A percentile compares a stretch with the other conserved stretches of the same genome.
These are phyloP conservation scores for Plasmodium gonderi DNA, from an alignment of 169 alveolate genomes.

Conservation along the genomic window DNA sequence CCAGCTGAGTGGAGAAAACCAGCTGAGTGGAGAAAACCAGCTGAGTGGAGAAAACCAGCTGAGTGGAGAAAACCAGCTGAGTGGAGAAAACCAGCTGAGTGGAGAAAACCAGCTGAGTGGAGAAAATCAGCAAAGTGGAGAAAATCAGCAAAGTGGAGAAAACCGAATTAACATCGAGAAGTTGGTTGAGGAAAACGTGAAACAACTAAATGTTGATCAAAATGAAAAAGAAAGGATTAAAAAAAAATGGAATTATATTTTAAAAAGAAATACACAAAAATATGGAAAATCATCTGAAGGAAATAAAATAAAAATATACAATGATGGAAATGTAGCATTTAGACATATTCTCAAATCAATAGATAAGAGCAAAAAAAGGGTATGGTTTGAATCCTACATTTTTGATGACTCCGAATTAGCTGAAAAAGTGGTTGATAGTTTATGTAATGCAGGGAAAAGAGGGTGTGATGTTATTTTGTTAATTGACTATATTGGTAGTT, in stretches of 20 bases:
- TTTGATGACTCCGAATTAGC: conserved; percentile 87
- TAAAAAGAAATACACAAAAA: conserved; percentile 22
- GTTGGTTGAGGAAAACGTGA: conserved; percentile 18
- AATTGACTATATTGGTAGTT: conserved; percentile 79
- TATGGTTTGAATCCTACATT: conserved; percentile 89
- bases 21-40: too few relatives aligned
- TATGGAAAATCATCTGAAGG: conserved; percentile 80
- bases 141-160: background rate
- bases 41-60: too few relatives aligned
- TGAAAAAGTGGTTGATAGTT: conserved; percentile 78
- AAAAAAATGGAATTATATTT: conserved; percentile 21
- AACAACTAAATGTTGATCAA: background rate
- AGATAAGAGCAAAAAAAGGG: conserved; percentile 83
- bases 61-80: too few relatives aligned
- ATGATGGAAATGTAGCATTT: conserved; percentile 35
- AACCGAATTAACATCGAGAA: background rate
- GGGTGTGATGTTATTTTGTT: conserved; percentile 88
- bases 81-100: too few relatives aligned
- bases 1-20: too few relatives aligned
- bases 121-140: background rate
- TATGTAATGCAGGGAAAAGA: conserved; percentile 86
- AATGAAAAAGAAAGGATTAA: conserved; percentile 8
- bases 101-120: background rate
- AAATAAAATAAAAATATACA: conserved; percentile 75
- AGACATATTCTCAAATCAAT: conserved; percentile 59